Evolutionary conservation across 192 early-diverging fungal genomes (phyloP), one percentile per base, ranked within the genome.

Genomic region (Umbelopsis sp.): DNA sequence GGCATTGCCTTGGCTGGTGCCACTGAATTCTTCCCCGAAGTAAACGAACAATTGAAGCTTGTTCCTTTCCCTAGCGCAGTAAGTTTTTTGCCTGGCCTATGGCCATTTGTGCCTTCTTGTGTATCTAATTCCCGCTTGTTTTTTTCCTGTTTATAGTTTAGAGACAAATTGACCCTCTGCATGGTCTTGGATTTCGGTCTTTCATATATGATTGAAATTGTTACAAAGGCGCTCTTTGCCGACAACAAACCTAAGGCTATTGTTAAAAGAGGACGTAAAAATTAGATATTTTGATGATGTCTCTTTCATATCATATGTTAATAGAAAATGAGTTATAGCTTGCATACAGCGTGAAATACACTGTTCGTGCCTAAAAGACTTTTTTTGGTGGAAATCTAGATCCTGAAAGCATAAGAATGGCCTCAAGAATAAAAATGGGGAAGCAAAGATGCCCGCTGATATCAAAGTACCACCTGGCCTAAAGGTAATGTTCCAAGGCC

Each of bases 121-220:
- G 37, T 20, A 46, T 51, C 15, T 66, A 46, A 49, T 13, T 66
- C 45, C 67, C 12, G 53, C 52, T 47, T 30, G 27, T 30, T 16
- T 58, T 64, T 71, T 48, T 66, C 46, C 33, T 8, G 49, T 30
- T 49, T 65, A 47, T 67, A 84, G 83, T 99, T 97, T 86, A 91
- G 92, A 78, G 79, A 87, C 71, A 86, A 90, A 58, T 72, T 99
- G 67, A 85, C 93, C 48, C 77, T 85, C 13, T 88, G 90, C 58
- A 97, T 99, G 94, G 84, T 91, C 4, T 84, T 92, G 53, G 96
- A 99, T 73, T 99, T 95, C 82, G 88, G 87, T 69, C 76, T 87
- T 4, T 89, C 97, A 1, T 97, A 87, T 83, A 30, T 78, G 0
- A 83, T 97, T 61, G 97, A 99, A 78, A 84, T 89, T 70, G 81